These are phyloP conservation scores for Helminthosporium solani DNA, from an alignment of 2,329 filamentous ascomycete species.

Conservation along the genomic window DNA sequence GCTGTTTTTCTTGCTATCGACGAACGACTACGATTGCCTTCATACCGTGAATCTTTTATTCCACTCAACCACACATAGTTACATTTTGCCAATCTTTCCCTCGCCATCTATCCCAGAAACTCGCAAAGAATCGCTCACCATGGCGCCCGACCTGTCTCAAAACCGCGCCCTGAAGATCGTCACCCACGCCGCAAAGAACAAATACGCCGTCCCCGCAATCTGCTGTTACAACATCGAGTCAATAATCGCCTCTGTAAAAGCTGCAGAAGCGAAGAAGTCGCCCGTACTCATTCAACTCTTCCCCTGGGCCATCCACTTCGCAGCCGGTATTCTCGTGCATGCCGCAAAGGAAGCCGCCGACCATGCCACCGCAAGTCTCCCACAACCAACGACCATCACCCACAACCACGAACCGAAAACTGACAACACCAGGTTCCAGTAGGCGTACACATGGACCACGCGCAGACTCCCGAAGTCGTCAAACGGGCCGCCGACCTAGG, in stretches of 20 bases:
- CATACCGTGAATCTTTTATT: background rate
- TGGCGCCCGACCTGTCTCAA: conserved; percentile 53
- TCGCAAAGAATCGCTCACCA: too few species aligned
- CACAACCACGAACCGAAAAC: background rate
- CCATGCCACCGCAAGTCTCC: conserved; percentile 25
- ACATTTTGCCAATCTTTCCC: too few species aligned
- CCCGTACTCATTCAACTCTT: conserved; percentile 73
- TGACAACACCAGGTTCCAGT: conserved; percentile 53
- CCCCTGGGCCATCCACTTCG: conserved; percentile 71
- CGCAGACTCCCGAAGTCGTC: conserved; percentile 63
- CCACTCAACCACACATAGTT: too few species aligned
- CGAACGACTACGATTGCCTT: background rate
- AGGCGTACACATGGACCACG: conserved; percentile 66
- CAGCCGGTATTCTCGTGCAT: conserved; percentile 51
- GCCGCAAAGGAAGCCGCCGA: conserved; percentile 47
- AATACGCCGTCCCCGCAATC: conserved; percentile 62
- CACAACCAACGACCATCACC: background rate
- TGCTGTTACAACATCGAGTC: conserved; percentile 71
- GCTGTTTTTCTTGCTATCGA: background rate
- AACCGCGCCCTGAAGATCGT: conserved; percentile 51
- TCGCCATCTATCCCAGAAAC: too few species aligned
- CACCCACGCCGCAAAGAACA: conserved; percentile 55
- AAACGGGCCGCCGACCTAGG: conserved; percentile 56
- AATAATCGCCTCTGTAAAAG: conserved; percentile 67
- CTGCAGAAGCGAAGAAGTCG: conserved; percentile 66